These are phyloP conservation scores for Linum usitatissimum DNA, from an alignment of 345 rosid genomes.

Conservation along the genomic window DNA sequence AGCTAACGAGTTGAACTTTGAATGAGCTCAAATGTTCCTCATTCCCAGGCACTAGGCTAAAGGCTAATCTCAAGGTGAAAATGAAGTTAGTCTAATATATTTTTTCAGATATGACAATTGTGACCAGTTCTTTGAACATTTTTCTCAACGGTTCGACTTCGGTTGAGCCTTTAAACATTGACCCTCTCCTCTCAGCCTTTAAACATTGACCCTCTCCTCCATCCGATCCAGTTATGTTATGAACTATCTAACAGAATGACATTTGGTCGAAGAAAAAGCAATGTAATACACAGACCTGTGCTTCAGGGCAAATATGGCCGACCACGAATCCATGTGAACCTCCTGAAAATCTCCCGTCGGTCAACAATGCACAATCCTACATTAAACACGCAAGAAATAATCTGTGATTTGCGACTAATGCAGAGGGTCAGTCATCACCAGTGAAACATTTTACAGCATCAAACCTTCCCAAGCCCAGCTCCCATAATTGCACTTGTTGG, in stretches of 20 bases:
- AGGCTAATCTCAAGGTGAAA: too few relatives aligned
- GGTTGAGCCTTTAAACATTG: too few relatives aligned
- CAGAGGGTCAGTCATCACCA: neutral
- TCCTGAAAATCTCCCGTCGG: slow-evolving; percentile 98
- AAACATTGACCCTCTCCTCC: too few relatives aligned
- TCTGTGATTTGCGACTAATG: slow-evolving; percentile 1
- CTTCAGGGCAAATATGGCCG: slow-evolving; percentile 96
- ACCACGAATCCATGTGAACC: slow-evolving; percentile 99
- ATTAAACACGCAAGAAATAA: slow-evolving; percentile 11
- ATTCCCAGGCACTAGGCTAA: too few relatives aligned
- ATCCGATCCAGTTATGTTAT: neutral
- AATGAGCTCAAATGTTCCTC: too few relatives aligned
- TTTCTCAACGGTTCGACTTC: neutral
- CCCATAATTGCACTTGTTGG: slow-evolving; percentile 99
- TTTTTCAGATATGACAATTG: too few relatives aligned
- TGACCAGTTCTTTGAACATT: too few relatives aligned
- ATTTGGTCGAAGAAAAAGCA: neutral
- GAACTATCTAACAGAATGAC: neutral
- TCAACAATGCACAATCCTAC: slow-evolving; percentile 90
- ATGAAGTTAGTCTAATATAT: too few relatives aligned
- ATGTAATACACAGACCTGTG: slow-evolving; percentile 46
- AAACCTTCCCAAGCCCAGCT: slow-evolving; percentile 98
- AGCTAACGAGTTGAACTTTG: too few relatives aligned
- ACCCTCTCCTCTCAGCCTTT: too few relatives aligned
- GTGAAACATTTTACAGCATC: neutral